Percentiles rank a stretch among this genome's conserved stretches.
phyloP scores from a whole-genome alignment of 2,329 filamentous ascomycete species.

The Hypoxylon sp. region DNA sequence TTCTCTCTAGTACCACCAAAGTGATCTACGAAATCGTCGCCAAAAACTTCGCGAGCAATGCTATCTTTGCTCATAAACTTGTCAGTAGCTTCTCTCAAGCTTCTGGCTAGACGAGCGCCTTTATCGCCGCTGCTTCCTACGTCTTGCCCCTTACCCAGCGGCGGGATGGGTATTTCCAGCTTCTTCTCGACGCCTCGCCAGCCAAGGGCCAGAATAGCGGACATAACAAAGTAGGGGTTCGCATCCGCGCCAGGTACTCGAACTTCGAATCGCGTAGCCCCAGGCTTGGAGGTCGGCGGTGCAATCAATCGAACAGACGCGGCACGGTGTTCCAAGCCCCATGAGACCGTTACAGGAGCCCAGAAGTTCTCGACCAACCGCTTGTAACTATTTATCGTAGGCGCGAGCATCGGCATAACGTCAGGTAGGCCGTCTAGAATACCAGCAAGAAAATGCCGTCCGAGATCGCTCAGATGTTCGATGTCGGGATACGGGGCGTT shows the following conservation, averaged over 20 bases:
- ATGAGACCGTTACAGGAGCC: conserved; percentile 97
- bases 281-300: conserved; percentile 84
- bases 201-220: conserved; percentile 86
- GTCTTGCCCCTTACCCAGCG: conserved; percentile 85
- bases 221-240: conserved; percentile 88
- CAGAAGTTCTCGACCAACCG: conserved; percentile 98
- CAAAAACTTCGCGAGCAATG: conserved; percentile 92
- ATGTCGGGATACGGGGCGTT: conserved; percentile 80
- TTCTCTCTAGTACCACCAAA: conserved; percentile 93
- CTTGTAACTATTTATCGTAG: conserved; percentile 98
- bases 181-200: conserved; percentile 95
- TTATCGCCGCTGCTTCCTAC: conserved; percentile 78
- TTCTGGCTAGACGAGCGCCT: conserved; percentile 85
- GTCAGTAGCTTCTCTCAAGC: conserved; percentile 83
- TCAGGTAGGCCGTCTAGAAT: conserved; percentile 89
- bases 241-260: conserved; percentile 94
- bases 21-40: conserved; percentile 95
- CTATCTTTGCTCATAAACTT: conserved; percentile 82
- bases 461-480: conserved; percentile 83
- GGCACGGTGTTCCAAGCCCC: conserved; percentile 94
- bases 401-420: conserved; percentile 94
- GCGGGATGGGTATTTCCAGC: conserved; percentile 82
- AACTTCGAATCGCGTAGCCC: conserved; percentile 91
- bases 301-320: conserved; percentile 91
- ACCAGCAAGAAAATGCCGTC: conserved; percentile 92